phyloP scores from a whole-genome alignment of 768 basidiomycete genomes.

The Mycena kentingensis region DNA sequence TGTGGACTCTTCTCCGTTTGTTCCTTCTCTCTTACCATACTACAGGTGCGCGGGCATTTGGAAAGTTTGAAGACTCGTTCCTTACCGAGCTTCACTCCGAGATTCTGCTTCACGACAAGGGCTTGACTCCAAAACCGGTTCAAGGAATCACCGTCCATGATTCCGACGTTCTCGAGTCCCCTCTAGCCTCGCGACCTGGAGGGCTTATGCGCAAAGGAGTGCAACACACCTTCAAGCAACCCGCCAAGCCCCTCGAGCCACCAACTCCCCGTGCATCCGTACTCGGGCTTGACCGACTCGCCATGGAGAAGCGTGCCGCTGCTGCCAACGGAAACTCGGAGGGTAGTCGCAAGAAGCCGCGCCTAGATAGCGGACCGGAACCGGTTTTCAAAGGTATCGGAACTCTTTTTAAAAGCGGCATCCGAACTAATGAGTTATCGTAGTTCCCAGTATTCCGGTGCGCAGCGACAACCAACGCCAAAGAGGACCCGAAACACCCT shows the following conservation, averaged over 20 bases:
- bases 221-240: conserved; percentile 82
- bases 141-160: conserved; percentile 78
- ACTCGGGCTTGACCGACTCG: conserved; percentile 86
- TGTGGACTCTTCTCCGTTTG: conserved; percentile 15
- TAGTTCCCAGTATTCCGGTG: conserved; percentile 80
- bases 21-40: neutral
- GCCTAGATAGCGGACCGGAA: conserved; percentile 62
- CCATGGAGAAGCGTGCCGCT: conserved; percentile 81
- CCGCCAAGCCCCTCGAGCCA: conserved; percentile 71
- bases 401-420: neutral
- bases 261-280: conserved; percentile 78
- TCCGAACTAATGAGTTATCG: conserved; percentile 16
- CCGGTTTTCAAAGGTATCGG: conserved; percentile 82
- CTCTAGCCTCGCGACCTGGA: conserved; percentile 72
- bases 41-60: conserved; percentile 76
- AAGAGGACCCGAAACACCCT: conserved; percentile 88
- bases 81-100: conserved; percentile 78
- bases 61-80: conserved; percentile 81
- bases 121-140: conserved; percentile 56
- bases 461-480: conserved; percentile 63
- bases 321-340: conserved; percentile 47
- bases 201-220: conserved; percentile 58
- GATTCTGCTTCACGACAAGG: conserved; percentile 70
- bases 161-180: conserved; percentile 83
- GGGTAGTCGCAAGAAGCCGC: conserved; percentile 65